Evolutionary conservation across 108 stramenopile species (phyloP).

Genomic region (Nitzschia sp.): DNA sequence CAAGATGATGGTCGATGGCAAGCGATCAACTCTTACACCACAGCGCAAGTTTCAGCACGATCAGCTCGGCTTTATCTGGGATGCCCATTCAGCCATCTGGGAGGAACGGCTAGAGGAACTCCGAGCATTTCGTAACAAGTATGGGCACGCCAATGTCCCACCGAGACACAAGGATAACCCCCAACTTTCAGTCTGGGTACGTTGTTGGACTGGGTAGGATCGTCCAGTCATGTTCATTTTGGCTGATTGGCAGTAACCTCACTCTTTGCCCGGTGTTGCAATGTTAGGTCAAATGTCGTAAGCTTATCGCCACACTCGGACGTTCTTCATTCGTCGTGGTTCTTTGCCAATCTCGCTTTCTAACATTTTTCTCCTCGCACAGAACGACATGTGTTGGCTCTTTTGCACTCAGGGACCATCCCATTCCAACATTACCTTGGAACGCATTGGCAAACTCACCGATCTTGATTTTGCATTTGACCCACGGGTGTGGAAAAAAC

Average conservation of each 20-base stretch:
- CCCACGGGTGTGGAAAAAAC: constrained; percentile 19
- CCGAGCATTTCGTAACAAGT: neutral
- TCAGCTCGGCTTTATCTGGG: constrained; percentile 55
- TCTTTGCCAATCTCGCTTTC: neutral
- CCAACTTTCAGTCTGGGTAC: constrained; percentile 38
- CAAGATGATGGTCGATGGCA: constrained; percentile 21
- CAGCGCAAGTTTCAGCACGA: constrained; percentile 44
- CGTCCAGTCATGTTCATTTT: neutral
- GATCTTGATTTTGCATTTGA: constrained; percentile 53
- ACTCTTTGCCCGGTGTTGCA: neutral
- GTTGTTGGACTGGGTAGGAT: neutral
- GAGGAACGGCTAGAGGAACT: constrained; percentile 23
- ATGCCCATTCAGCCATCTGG: constrained; percentile 29
- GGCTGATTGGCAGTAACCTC: neutral
- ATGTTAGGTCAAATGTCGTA: neutral
- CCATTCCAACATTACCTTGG: constrained; percentile 46
- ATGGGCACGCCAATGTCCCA: constrained; percentile 32
- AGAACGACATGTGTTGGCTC: constrained; percentile 56
- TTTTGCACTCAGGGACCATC: constrained; percentile 41
- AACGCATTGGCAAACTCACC: constrained; percentile 48
- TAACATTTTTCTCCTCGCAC: neutral
- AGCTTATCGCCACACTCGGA: no score
- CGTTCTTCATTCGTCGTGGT: no score
- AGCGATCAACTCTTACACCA: constrained; percentile 36
- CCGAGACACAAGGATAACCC: constrained; percentile 21